These are phyloP conservation scores for Juglanconis juglandina DNA, from an alignment of 2,329 filamentous ascomycete species.

Conservation along the genomic window DNA sequence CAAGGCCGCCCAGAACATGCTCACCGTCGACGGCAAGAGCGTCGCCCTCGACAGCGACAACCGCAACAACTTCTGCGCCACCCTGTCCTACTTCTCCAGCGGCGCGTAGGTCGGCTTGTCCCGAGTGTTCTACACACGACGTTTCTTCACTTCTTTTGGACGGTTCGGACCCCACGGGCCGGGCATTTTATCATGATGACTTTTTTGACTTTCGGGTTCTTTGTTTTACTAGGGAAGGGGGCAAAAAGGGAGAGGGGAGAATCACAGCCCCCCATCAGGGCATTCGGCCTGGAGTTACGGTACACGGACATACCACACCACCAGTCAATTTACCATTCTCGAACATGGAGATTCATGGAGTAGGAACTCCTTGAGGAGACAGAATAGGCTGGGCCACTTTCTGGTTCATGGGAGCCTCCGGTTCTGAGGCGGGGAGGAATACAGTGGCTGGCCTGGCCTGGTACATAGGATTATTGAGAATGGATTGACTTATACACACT, in stretches of 20 bases:
- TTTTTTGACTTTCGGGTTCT: slow-evolving; percentile 5
- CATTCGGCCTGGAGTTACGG: too few relatives aligned
- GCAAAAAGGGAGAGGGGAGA: too few relatives aligned
- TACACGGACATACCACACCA: too few relatives aligned
- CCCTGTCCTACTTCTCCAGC: slow-evolving; percentile 50
- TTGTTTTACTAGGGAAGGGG: slow-evolving; percentile 17
- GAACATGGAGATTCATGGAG: too few relatives aligned
- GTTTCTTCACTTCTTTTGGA: slow-evolving; percentile 13
- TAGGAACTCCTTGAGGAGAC: background rate
- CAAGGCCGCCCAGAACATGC: slow-evolving; percentile 72
- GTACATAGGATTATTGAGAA: too few relatives aligned
- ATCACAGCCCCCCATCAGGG: too few relatives aligned
- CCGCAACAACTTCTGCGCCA: slow-evolving; percentile 62
- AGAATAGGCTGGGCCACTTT: background rate
- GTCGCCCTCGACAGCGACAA: slow-evolving; percentile 58
- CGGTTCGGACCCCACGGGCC: slow-evolving; percentile 2
- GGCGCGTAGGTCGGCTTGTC: slow-evolving; percentile 12
- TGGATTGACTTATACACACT: too few relatives aligned
- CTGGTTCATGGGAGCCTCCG: background rate
- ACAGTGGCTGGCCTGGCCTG: background rate
- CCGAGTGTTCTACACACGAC: too few relatives aligned
- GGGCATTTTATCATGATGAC: background rate
- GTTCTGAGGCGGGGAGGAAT: background rate
- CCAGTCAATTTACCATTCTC: too few relatives aligned
- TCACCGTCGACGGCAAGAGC: slow-evolving; percentile 57